Evolutionary conservation across 768 basidiomycete genomes (phyloP).

Genomic region (Tephrocybe rancida): DNA sequence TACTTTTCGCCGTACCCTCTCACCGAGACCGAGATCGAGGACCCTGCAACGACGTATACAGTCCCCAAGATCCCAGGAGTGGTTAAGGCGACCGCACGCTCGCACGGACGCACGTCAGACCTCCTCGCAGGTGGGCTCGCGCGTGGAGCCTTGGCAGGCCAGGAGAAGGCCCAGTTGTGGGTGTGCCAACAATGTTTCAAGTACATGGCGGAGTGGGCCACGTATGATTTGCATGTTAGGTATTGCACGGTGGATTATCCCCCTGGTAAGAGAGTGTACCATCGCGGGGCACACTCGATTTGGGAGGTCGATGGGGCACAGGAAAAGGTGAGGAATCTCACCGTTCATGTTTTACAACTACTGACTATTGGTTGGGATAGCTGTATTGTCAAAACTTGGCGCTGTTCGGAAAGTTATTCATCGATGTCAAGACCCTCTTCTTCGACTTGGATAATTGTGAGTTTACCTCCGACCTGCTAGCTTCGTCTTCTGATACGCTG

Average conservation of each 20-base stretch:
- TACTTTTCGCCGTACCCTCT: slow-evolving; percentile 94
- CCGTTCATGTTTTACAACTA: not conserved
- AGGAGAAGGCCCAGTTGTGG: slow-evolving; percentile 64
- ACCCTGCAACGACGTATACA: slow-evolving; percentile 27
- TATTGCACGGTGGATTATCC: slow-evolving; percentile 71
- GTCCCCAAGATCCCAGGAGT: slow-evolving; percentile 52
- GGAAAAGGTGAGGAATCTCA: slow-evolving; percentile 64
- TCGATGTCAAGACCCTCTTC: slow-evolving; percentile 95
- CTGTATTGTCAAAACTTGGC: slow-evolving; percentile 96
- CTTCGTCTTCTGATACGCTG: not conserved
- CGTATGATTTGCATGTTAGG: slow-evolving; percentile 73
- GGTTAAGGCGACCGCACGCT: slow-evolving; percentile 50
- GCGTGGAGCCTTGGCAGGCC: slow-evolving; percentile 36
- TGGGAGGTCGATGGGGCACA: slow-evolving; percentile 94
- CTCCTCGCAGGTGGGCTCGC: slow-evolving; percentile 62
- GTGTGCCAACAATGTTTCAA: slow-evolving; percentile 97
- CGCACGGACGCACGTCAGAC: slow-evolving; percentile 77
- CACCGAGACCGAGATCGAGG: slow-evolving; percentile 65
- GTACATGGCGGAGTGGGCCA: slow-evolving; percentile 79
- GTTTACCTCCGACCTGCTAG: slow-evolving; percentile 22
- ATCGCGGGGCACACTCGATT: slow-evolving; percentile 84
- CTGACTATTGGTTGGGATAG: slow-evolving; percentile 42
- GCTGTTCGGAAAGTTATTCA: slow-evolving; percentile 97
- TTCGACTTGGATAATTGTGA: slow-evolving; percentile 87
- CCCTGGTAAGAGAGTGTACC: slow-evolving; percentile 89